These are phyloP conservation scores for Metschnikowia similis DNA, from an alignment of 805 yeast genomes.

Conservation along the genomic window DNA sequence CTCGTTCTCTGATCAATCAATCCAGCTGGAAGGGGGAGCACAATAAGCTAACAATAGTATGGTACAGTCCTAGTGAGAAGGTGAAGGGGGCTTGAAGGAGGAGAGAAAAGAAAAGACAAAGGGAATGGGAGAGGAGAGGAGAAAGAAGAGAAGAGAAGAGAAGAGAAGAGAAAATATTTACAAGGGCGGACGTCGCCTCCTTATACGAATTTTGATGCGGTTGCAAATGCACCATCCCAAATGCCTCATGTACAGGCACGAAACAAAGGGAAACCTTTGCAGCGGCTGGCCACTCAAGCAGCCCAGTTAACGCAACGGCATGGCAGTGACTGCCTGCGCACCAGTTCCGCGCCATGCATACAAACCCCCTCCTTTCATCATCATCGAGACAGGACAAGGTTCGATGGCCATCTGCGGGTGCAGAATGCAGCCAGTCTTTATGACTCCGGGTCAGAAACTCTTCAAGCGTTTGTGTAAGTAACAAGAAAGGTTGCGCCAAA, in stretches of 20 bases:
- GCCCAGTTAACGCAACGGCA: too few species aligned
- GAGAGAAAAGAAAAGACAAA: background rate
- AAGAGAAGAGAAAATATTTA: background rate
- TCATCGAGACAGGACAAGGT: too few species aligned
- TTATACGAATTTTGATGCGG: background rate
- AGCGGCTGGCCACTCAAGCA: too few species aligned
- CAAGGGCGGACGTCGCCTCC: background rate
- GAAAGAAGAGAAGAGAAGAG: background rate
- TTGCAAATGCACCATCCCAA: background rate
- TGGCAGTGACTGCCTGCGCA: too few species aligned
- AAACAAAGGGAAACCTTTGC: background rate
- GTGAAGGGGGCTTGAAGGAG: too few species aligned
- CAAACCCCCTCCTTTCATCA: too few species aligned
- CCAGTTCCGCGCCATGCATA: too few species aligned
- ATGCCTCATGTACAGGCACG: background rate
- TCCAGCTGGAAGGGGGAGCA: too few species aligned
- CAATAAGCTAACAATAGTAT: too few species aligned
- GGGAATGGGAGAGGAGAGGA: background rate
- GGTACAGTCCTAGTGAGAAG: too few species aligned
- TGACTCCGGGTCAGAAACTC: constrained; percentile 41
- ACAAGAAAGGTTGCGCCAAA: constrained; percentile 50
- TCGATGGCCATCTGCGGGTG: too few species aligned
- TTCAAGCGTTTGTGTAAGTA: constrained; percentile 40
- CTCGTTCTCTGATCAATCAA: too few species aligned
- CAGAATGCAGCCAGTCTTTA: background rate